Evolutionary conservation across 306 rosid genomes (phyloP).

Genomic region (Geum urbanum): DNA sequence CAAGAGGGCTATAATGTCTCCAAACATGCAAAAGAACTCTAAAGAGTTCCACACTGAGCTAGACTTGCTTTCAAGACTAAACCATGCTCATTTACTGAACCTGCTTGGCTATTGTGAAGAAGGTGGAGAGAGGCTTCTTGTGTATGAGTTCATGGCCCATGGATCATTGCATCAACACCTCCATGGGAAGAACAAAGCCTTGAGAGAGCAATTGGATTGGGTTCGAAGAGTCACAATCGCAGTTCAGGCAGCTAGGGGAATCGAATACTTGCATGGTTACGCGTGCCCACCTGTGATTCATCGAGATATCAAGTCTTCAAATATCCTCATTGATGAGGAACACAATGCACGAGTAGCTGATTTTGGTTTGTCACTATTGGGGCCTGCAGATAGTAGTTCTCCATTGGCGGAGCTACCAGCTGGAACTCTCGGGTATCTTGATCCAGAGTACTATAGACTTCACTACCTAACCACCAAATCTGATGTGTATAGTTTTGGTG

Average conservation of each 20-base stretch:
- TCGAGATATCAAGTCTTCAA: conserved; percentile 87
- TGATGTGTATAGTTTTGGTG: conserved; percentile 94
- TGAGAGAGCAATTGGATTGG: conserved; percentile 85
- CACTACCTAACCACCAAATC: conserved; percentile 96
- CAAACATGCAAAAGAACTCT: conserved; percentile 71
- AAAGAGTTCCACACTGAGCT: conserved; percentile 88
- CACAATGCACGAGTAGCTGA: conserved; percentile 95
- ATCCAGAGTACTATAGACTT: conserved; percentile 94
- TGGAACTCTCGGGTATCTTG: conserved; percentile 94
- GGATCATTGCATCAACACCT: conserved; percentile 83
- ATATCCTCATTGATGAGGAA: conserved; percentile 93
- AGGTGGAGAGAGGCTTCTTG: conserved; percentile 84
- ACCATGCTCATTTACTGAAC: conserved; percentile 87
- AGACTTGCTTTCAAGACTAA: conserved; percentile 72
- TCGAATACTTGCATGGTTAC: conserved; percentile 80
- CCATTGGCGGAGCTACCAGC: conserved; percentile 93
- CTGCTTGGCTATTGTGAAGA: conserved; percentile 88
- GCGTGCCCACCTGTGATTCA: conserved; percentile 92
- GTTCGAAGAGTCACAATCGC: conserved; percentile 84
- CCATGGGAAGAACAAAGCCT: conserved; percentile 57
- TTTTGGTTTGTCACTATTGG: conserved; percentile 77
- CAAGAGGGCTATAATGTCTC: conserved; percentile 72
- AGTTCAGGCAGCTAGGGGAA: conserved; percentile 93
- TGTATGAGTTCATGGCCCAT: conserved; percentile 92
- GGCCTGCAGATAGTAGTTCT: conserved; percentile 81